These are phyloP conservation scores for Brasenia schreberi DNA, from an alignment of 164 flowering plant species.

Conservation along the genomic window DNA sequence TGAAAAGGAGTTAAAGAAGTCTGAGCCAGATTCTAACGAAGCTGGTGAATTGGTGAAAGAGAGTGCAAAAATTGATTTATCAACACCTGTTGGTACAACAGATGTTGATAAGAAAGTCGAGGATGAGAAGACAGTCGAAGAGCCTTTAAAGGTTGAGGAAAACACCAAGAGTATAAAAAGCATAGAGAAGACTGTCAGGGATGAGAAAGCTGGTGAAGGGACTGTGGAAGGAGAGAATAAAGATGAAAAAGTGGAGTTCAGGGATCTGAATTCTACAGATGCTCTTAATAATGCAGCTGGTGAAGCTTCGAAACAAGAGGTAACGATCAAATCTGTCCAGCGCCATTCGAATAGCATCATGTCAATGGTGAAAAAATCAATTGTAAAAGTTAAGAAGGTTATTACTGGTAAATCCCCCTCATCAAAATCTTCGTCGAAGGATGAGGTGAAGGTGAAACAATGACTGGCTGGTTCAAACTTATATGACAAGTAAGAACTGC, in stretches of 20 bases:
- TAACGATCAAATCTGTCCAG: slow-evolving; percentile 30
- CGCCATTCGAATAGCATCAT: slow-evolving; percentile 54
- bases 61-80: not conserved
- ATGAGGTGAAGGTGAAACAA: not conserved
- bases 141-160: not conserved
- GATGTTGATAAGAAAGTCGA: not conserved
- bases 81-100: not conserved
- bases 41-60: not conserved
- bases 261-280: slow-evolving; percentile 7
- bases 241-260: slow-evolving; percentile 12
- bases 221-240: slow-evolving; percentile 9
- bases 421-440: slow-evolving; percentile 35
- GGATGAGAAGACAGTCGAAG: not conserved
- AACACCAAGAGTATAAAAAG: slow-evolving; percentile 1
- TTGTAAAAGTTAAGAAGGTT: slow-evolving; percentile 80
- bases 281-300: slow-evolving; percentile 25
- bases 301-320: slow-evolving; percentile 31
- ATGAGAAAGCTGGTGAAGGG: slow-evolving; percentile 10
- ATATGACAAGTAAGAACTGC: not conserved
- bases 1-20: slow-evolving; percentile 13
- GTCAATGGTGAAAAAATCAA: slow-evolving; percentile 83
- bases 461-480: not conserved
- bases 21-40: not conserved
- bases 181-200: slow-evolving; percentile 7
- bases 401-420: slow-evolving; percentile 66